These are phyloP conservation scores for Calonectria multiphialidica DNA, from an alignment of 2,329 filamentous ascomycete genomes.

Conservation along the genomic window DNA sequence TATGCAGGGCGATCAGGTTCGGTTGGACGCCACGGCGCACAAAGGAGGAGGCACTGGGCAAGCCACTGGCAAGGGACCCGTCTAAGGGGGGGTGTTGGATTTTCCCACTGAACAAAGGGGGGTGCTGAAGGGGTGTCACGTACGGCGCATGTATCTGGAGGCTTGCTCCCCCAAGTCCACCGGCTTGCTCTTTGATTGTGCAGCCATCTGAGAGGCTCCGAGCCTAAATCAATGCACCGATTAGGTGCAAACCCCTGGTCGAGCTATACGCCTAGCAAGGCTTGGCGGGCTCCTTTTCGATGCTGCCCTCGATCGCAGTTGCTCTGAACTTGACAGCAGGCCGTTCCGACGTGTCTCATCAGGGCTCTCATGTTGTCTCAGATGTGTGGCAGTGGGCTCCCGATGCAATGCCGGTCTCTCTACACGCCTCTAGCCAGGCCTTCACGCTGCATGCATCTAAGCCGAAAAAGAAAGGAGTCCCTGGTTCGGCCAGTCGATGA, in stretches of 20 bases:
- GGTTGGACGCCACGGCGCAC: constrained; percentile 15
- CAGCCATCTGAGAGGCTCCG: constrained; percentile 11
- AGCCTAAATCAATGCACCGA: constrained; percentile 7
- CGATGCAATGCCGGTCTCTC: constrained; percentile 38
- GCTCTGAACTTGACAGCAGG: constrained; percentile 8
- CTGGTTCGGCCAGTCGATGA: not conserved
- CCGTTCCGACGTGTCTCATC: constrained; percentile 32
- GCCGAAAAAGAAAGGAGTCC: constrained; percentile 11
- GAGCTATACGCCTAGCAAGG: not conserved
- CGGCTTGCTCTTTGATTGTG: not conserved
- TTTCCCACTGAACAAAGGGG: not conserved
- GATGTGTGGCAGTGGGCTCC: constrained; percentile 36
- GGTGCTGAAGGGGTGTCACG: not conserved
- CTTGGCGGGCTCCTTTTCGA: constrained; percentile 13
- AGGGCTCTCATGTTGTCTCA: constrained; percentile 28
- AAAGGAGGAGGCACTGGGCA: constrained; percentile 9
- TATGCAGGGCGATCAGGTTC: constrained; percentile 26
- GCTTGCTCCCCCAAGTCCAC: not conserved
- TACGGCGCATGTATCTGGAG: not conserved
- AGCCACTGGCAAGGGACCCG: constrained; percentile 16
- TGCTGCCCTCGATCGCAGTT: constrained; percentile 5
- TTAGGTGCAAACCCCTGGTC: constrained; percentile 6
- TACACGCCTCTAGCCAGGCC: not conserved
- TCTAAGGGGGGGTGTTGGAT: not conserved
- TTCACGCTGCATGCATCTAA: constrained; percentile 25